Conservation (phyloP, 805 yeast genomes). For the Candida easanensis region DNA sequence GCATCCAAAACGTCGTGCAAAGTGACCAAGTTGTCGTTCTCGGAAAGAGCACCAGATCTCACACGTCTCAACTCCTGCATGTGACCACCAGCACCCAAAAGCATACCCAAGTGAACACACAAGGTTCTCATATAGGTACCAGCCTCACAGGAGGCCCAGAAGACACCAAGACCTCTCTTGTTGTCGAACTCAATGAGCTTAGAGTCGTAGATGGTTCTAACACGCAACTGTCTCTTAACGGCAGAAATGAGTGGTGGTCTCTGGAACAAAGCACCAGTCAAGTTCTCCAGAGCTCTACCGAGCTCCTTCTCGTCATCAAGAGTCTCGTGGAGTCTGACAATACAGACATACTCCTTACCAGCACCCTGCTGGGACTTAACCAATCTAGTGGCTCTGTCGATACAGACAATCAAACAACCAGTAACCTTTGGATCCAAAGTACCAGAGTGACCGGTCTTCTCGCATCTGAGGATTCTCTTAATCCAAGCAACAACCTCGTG, state of each 20-base stretch:
- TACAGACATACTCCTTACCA: conserved; percentile 99
- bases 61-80: conserved; percentile 99
- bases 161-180: conserved; percentile 94
- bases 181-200: conserved; percentile 94
- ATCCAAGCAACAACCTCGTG: conserved; percentile 99
- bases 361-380: conserved; percentile 99
- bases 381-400: conserved; percentile 96
- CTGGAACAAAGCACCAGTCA: conserved; percentile 98
- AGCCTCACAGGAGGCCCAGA: conserved; percentile 99
- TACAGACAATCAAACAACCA: conserved; percentile 97
- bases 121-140: conserved; percentile 99
- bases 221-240: conserved; percentile 98
- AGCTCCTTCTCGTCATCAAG: conserved; percentile 86
- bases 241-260: conserved; percentile 99
- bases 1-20: conserved; percentile 98
- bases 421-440: conserved; percentile 98
- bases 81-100: conserved; percentile 98
- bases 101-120: conserved; percentile 98
- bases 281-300: conserved; percentile 83
- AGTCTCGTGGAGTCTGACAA: conserved; percentile 92
- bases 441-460: conserved; percentile 99
- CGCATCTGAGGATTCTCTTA: conserved; percentile 90
- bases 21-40: conserved; percentile 88
- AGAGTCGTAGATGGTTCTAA: conserved; percentile 95
- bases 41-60: conserved; percentile 93